Conservation (phyloP, 2,329 filamentous ascomycete species). For the Ilyonectria mors-panacis region DNA sequence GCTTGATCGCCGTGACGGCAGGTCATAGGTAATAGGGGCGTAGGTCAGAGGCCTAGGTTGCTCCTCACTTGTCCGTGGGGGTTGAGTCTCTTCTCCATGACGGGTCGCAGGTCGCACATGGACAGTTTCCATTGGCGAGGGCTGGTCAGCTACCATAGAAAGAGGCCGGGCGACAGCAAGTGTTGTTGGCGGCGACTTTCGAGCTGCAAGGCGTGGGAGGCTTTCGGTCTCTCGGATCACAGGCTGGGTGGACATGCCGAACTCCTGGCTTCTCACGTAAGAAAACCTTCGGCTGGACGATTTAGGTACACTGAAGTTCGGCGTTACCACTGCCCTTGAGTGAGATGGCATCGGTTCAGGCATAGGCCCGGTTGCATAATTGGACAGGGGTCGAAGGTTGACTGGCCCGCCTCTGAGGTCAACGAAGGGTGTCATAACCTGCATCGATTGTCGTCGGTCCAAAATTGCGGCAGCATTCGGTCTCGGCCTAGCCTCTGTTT, state of each 20-base stretch:
- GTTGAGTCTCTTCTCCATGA: constrained; percentile 43
- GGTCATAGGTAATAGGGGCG: constrained; percentile 29
- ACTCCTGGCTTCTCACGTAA: constrained; percentile 50
- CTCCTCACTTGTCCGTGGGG: constrained; percentile 29
- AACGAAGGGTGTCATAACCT: constrained; percentile 60
- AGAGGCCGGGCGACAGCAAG: constrained; percentile 66
- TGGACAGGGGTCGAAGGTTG: constrained; percentile 41
- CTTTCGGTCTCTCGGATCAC: constrained; percentile 33
- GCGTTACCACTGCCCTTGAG: constrained; percentile 48
- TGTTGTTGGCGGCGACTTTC: constrained; percentile 59
- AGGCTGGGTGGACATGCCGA: constrained; percentile 34
- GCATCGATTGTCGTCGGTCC: constrained; percentile 67
- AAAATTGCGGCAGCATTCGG: constrained; percentile 68
- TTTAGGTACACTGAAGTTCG: constrained; percentile 70
- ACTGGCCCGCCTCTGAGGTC: constrained; percentile 55
- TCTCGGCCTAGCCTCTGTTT: constrained; percentile 59
- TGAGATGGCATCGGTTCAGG: constrained; percentile 26
- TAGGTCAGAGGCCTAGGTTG: constrained; percentile 36
- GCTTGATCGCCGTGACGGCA: constrained; percentile 45
- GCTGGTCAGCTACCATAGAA: constrained; percentile 69
- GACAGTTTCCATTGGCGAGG: constrained; percentile 55
- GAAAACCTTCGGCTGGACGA: constrained; percentile 63
- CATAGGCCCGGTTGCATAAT: constrained; percentile 32
- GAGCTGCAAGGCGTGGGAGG: constrained; percentile 34
- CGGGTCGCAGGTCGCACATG: constrained; percentile 51